Conservation (phyloP, 2,329 filamentous ascomycete genomes). For the Sporothrix inflata region DNA sequence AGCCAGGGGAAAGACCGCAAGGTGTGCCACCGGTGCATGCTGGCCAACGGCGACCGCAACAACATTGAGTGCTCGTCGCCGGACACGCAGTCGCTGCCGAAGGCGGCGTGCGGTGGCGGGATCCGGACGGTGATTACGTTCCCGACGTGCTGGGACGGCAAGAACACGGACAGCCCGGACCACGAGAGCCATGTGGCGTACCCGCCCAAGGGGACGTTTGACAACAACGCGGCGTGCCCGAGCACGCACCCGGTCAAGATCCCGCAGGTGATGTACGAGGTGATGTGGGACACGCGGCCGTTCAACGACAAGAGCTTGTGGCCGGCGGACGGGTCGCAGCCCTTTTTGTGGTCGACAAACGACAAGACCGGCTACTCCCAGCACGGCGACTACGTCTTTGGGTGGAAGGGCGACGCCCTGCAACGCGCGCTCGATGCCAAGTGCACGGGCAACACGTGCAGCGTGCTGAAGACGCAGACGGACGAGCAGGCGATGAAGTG, state of each 20-base stretch:
- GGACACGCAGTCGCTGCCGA: conserved; percentile 46
- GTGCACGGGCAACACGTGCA: conserved; percentile 35
- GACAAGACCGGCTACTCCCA: conserved; percentile 35
- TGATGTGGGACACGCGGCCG: conserved; percentile 36
- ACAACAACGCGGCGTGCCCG: conserved; percentile 35
- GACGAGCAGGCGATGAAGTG: conserved; percentile 34
- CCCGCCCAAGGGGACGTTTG: conserved; percentile 32
- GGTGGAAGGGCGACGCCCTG: conserved; percentile 35
- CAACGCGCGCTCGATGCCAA: conserved; percentile 35
- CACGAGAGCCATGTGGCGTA: conserved; percentile 40
- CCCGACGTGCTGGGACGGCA: conserved; percentile 49
- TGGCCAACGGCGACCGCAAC: conserved; percentile 29
- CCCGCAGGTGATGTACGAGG: conserved; percentile 36
- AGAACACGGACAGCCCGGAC: conserved; percentile 49
- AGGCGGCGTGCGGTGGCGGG: conserved; percentile 43
- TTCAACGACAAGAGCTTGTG: conserved; percentile 44
- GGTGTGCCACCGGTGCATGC: conserved; percentile 37
- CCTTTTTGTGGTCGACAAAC: conserved; percentile 37
- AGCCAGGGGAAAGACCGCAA: conserved; percentile 32
- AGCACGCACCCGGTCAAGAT: conserved; percentile 35
- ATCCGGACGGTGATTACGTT: conserved; percentile 51
- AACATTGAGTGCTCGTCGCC: conserved; percentile 39
- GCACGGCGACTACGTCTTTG: conserved; percentile 37
- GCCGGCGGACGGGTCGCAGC: conserved; percentile 43
- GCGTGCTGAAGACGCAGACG: conserved; percentile 32